Conservation (phyloP, 2,329 filamentous ascomycete genomes). For the Diaporthe batatas region DNA sequence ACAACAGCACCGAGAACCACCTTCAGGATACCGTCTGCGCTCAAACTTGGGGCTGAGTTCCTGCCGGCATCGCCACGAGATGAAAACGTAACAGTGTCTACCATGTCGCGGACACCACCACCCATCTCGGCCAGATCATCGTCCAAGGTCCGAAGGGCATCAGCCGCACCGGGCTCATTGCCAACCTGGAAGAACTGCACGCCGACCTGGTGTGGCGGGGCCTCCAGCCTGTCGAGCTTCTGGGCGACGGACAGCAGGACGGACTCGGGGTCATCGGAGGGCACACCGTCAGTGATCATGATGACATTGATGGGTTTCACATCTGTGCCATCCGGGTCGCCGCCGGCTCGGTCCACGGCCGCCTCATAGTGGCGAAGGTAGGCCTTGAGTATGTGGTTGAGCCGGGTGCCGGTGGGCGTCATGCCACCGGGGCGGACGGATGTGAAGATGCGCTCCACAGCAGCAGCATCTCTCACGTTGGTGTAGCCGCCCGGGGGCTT, state of each 20-base stretch:
- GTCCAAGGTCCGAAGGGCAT: slow-evolving; percentile 79
- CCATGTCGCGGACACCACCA: slow-evolving; percentile 81
- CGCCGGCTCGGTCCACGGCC: slow-evolving; percentile 50
- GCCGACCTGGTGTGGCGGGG: slow-evolving; percentile 85
- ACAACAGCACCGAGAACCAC: slow-evolving; percentile 84
- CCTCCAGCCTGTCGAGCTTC: slow-evolving; percentile 77
- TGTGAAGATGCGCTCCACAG: slow-evolving; percentile 79
- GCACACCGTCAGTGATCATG: slow-evolving; percentile 89
- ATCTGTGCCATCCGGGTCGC: slow-evolving; percentile 55
- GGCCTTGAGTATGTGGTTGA: slow-evolving; percentile 78
- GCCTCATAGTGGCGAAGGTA: slow-evolving; percentile 73
- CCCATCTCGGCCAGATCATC: slow-evolving; percentile 72
- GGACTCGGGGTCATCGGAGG: slow-evolving; percentile 82
- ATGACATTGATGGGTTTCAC: slow-evolving; percentile 91
- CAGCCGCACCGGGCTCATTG: slow-evolving; percentile 73
- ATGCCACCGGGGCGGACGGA: slow-evolving; percentile 72
- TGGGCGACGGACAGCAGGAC: slow-evolving; percentile 76
- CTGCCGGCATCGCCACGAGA: slow-evolving; percentile 53
- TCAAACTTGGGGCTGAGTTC: slow-evolving; percentile 58
- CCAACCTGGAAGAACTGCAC: slow-evolving; percentile 98
- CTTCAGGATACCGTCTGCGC: slow-evolving; percentile 82
- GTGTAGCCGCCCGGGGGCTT: slow-evolving; percentile 69
- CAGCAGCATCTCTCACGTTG: slow-evolving; percentile 69
- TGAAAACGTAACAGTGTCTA: slow-evolving; percentile 87
- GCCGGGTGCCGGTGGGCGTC: slow-evolving; percentile 81